Evolutionary conservation across 2,329 filamentous ascomycete genomes (phyloP).

Genomic region (Colletotrichum camelliae): DNA sequence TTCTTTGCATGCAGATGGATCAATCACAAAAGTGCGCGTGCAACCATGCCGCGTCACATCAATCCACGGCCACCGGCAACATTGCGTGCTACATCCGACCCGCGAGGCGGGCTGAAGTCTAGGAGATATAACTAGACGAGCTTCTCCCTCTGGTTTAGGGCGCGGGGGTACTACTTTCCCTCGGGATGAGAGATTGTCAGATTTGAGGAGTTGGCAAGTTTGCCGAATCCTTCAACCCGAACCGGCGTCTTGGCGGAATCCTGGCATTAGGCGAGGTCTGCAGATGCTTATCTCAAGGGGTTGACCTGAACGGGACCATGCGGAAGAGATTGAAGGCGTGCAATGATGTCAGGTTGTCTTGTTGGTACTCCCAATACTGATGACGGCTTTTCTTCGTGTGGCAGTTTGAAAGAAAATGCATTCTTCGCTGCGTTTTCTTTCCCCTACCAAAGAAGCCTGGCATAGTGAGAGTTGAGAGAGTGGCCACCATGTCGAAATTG

Average conservation of each 20-base stretch:
- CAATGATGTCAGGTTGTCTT: too few relatives aligned
- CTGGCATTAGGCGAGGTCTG: background rate
- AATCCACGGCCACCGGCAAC: background rate
- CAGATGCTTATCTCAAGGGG: background rate
- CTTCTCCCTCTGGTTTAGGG: background rate
- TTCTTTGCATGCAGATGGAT: background rate
- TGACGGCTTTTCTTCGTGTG: accelerated
- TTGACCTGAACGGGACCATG: background rate
- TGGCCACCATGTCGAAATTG: accelerated
- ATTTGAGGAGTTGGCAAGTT: background rate
- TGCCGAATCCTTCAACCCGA: background rate
- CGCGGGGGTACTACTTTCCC: background rate
- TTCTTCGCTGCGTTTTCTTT: accelerated
- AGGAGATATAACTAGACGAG: background rate
- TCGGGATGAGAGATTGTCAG: background rate
- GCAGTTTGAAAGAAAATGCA: accelerated
- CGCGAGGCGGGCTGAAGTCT: background rate
- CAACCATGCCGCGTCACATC: background rate
- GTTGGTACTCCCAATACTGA: background rate
- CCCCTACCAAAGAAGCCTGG: background rate
- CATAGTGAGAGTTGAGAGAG: background rate
- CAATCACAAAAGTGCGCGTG: background rate
- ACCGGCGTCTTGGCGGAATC: background rate
- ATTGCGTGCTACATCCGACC: background rate
- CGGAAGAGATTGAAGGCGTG: too few relatives aligned